A percentile compares a stretch with the other conserved stretches of the same genome.
Conservation (phyloP, 768 basidiomycete genomes). For the Kwoniella dendrophila region DNA sequence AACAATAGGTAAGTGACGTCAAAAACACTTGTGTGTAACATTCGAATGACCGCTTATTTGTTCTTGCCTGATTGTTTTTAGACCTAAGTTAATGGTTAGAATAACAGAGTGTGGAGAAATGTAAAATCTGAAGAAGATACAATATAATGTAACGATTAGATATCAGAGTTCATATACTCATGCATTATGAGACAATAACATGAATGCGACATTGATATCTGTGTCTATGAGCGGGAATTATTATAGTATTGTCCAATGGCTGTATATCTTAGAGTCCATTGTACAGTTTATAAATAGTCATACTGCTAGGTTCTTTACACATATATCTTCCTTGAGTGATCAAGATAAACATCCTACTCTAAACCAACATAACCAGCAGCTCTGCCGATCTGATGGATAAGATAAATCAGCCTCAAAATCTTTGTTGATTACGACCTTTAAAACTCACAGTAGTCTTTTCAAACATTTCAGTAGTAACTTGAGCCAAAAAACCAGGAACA, state of each 20-base stretch:
- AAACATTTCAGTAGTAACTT: constrained; percentile 83
- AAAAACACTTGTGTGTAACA: background rate
- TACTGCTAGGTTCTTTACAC: too few relatives aligned
- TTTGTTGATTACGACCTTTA: too few relatives aligned
- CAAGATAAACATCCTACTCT: constrained; percentile 9
- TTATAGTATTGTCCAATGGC: too few relatives aligned
- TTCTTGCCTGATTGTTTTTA: too few relatives aligned
- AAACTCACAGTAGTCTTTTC: constrained; percentile 66
- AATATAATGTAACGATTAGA: too few relatives aligned
- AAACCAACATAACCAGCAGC: constrained; percentile 47
- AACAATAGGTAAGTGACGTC: constrained; percentile 46
- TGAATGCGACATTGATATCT: too few relatives aligned
- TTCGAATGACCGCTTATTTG: background rate
- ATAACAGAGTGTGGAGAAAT: constrained; percentile 55
- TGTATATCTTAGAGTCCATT: too few relatives aligned
- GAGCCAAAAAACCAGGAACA: constrained; percentile 85
- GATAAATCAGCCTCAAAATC: background rate
- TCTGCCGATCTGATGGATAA: constrained; percentile 36
- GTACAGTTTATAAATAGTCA: too few relatives aligned
- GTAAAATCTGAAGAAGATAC: constrained; percentile 33
- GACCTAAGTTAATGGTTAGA: constrained; percentile 43
- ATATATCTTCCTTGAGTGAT: too few relatives aligned
- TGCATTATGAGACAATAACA: too few relatives aligned
- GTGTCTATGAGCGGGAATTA: too few relatives aligned
- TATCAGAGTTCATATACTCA: too few relatives aligned